Percentiles rank a stretch among this genome's conserved stretches.
Conservation (phyloP, 495 filamentous ascomycete genomes). For the Halenospora varia region DNA sequence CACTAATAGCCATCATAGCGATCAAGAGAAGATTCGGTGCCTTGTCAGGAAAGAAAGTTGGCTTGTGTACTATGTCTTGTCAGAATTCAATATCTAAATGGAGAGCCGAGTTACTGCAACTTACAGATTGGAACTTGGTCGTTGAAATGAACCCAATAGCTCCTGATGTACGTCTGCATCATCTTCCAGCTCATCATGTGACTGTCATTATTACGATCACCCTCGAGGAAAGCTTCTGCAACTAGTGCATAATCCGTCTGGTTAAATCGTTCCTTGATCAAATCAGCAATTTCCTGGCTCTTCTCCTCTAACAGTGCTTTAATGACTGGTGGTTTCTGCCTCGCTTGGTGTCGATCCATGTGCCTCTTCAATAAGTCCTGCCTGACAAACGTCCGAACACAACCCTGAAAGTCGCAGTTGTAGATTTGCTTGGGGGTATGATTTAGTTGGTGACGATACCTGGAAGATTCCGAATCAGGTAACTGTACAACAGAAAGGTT, state of each 20-base stretch:
- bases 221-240: slow-evolving; percentile 68
- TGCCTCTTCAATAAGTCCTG: slow-evolving; percentile 93
- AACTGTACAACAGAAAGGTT: neutral
- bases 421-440: slow-evolving; percentile 97
- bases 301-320: neutral
- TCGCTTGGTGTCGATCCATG: slow-evolving; percentile 75
- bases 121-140: slow-evolving; percentile 79
- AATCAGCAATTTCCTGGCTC: neutral
- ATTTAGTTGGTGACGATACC: slow-evolving; percentile 89
- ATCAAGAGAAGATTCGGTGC: slow-evolving; percentile 83
- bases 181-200: slow-evolving; percentile 86
- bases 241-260: slow-evolving; percentile 73
- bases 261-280: slow-evolving; percentile 59
- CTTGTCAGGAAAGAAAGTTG: slow-evolving; percentile 85
- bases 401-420: slow-evolving; percentile 89
- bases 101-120: slow-evolving; percentile 1
- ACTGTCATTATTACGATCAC: slow-evolving; percentile 61
- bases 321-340: neutral
- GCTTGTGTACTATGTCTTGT: slow-evolving; percentile 61
- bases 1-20: slow-evolving; percentile 91
- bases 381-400: slow-evolving; percentile 85
- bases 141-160: slow-evolving; percentile 94
- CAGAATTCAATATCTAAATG: neutral
- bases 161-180: slow-evolving; percentile 93
- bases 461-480: slow-evolving; percentile 24